These are phyloP conservation scores for Botrytis pseudocinerea DNA, from an alignment of 2,329 filamentous ascomycete species.

Conservation along the genomic window DNA sequence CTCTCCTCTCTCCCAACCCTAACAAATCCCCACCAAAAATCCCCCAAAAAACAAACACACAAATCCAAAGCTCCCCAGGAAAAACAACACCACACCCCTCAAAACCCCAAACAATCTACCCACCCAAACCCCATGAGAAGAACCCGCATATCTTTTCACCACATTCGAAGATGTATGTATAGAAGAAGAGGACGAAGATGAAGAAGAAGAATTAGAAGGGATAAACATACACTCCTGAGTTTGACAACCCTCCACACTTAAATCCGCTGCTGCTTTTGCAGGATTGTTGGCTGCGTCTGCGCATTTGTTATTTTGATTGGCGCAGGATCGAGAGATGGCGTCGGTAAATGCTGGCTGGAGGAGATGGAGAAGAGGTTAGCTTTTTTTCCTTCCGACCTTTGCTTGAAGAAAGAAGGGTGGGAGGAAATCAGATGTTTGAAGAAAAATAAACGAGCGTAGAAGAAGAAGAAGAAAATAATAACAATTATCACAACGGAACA, in stretches of 20 bases:
- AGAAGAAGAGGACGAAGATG: not conserved
- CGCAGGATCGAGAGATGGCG: conserved; percentile 3
- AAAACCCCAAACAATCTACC: not conserved
- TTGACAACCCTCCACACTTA: conserved; percentile 1
- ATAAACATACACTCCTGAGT: conserved; percentile 13
- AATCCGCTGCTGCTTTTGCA: not conserved
- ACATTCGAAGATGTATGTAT: not conserved
- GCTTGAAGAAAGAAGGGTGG: not conserved
- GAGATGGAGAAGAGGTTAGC: not conserved
- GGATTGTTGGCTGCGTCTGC: conserved; percentile 5
- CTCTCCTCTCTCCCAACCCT: not conserved
- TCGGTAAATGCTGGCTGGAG: conserved; percentile 4
- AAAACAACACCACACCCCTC: not conserved
- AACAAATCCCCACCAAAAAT: not conserved
- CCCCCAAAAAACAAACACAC: not conserved
- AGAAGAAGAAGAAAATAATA: not conserved
- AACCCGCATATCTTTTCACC: not conserved
- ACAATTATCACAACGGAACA: not conserved
- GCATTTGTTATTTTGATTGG: conserved; percentile 14
- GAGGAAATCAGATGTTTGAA: not conserved
- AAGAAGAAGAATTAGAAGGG: not conserved
- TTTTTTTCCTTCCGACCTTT: no score
- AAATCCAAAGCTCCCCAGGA: not conserved
- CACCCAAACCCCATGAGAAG: not conserved
- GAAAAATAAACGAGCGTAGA: not conserved